Conservation (phyloP, 2,329 filamentous ascomycete species). For the Leptographium radiaticola region DNA sequence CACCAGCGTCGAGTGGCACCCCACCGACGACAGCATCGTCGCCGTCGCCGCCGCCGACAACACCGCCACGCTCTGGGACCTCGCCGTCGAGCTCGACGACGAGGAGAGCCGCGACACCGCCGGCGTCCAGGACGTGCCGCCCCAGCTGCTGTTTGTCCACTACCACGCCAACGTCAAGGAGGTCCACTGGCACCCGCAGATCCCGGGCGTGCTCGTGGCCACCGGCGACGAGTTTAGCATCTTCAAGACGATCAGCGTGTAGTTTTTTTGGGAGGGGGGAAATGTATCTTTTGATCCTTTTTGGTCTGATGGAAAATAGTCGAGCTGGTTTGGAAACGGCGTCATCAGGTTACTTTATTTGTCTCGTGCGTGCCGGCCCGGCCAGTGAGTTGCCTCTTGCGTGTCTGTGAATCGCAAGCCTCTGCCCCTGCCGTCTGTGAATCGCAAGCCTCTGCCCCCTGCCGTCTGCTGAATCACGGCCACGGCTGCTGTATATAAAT, state of each 20-base stretch:
- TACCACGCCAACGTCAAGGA: constrained; percentile 94
- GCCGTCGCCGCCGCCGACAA: constrained; percentile 86
- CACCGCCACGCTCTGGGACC: constrained; percentile 90
- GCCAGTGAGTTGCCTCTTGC: no score
- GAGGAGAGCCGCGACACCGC: constrained; percentile 88
- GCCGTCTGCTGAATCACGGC: no score
- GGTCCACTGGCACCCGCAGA: constrained; percentile 94
- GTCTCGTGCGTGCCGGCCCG: no score
- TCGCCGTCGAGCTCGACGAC: constrained; percentile 92
- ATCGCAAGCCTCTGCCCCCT: no score
- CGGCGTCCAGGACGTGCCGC: constrained; percentile 78
- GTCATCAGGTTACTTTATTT: background rate
- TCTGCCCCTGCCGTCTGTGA: no score
- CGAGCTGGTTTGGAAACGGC: background rate
- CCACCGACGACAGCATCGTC: constrained; percentile 90
- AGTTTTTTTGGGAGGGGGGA: background rate
- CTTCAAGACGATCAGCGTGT: constrained; percentile 75
- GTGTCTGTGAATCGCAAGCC: no score
- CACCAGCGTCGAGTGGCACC: constrained; percentile 94
- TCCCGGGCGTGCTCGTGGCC: constrained; percentile 76
- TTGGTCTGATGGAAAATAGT: no score
- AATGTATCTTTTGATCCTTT: no score
- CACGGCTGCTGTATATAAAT: no score
- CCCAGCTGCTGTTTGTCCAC: constrained; percentile 91
- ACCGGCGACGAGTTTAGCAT: constrained; percentile 85